These are phyloP conservation scores for Camillea tinctor DNA, from an alignment of 2,329 filamentous ascomycete species.

Conservation along the genomic window DNA sequence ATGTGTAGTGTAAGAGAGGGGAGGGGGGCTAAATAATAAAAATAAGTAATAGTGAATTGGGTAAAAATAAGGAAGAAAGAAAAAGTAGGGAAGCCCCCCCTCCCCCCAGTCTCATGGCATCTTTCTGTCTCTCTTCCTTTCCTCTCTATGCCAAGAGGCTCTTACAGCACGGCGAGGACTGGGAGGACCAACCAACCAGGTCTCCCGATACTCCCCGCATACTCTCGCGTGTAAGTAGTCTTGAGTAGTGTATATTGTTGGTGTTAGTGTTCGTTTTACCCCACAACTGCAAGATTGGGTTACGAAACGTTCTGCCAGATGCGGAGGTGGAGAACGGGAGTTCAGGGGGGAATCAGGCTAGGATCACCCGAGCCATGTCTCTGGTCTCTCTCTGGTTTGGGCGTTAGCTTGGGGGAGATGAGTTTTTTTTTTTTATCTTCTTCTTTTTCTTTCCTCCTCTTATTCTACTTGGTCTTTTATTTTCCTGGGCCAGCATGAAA, in stretches of 20 bases:
- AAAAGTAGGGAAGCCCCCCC: neutral
- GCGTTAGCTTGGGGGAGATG: neutral
- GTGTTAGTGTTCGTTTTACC: neutral
- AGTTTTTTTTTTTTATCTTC: neutral
- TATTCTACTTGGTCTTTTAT: no score
- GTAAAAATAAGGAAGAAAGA: neutral
- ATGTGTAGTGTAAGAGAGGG: neutral
- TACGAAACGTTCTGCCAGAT: neutral
- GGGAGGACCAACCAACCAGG: neutral
- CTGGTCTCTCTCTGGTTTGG: no score
- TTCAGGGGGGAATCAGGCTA: neutral
- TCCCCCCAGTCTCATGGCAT: no score
- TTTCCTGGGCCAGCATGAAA: no score
- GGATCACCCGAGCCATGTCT: neutral
- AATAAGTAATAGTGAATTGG: no score
- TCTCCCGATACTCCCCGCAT: neutral
- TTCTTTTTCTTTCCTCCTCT: no score
- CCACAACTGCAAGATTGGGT: neutral
- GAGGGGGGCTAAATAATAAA: neutral
- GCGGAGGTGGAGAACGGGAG: slow-evolving; percentile 2
- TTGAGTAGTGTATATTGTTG: no score
- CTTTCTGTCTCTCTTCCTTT: no score
- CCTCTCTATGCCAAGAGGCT: no score
- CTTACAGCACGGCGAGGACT: neutral
- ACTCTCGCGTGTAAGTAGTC: neutral